Conservation (phyloP, 345 rosid genomes). For the Eucalyptus cloeziana region DNA sequence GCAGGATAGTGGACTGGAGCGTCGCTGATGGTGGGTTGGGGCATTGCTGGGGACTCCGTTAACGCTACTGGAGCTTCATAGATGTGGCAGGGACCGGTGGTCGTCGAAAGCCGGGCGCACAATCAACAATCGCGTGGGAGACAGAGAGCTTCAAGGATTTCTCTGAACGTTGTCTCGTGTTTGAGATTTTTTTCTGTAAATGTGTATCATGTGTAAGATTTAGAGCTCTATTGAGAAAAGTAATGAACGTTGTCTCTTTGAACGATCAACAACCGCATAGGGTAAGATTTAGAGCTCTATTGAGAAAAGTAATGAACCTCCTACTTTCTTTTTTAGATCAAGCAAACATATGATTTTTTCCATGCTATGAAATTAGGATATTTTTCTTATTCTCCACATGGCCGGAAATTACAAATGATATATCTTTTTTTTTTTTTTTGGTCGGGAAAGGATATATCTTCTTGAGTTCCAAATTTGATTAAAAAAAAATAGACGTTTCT, state of each 20-base stretch:
- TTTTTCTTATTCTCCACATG: background rate
- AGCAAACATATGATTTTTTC: background rate
- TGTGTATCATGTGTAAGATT: background rate
- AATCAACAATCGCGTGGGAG: too few species aligned
- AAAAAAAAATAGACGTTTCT: too few species aligned
- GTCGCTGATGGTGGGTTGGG: too few species aligned
- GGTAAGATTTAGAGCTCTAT: background rate
- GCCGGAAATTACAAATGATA: background rate
- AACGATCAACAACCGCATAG: background rate
- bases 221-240: background rate
- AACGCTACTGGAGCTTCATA: too few species aligned
- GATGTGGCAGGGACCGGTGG: too few species aligned
- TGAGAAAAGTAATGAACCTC: background rate
- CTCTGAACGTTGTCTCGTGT: too few species aligned
- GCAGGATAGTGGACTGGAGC: too few species aligned
- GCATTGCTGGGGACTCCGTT: too few species aligned
- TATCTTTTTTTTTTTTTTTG: too few species aligned
- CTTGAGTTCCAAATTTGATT: background rate
- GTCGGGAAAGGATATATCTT: background rate
- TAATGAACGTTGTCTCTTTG: background rate
- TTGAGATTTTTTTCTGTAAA: background rate
- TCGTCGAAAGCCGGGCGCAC: too few species aligned
- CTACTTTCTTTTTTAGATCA: background rate
- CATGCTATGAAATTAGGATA: background rate
- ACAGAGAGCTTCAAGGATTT: too few species aligned